Percentiles rank a stretch among this genome's conserved stretches.
Evolutionary conservation across 495 filamentous ascomycete species (phyloP).

Genomic region (Podospora conica): DNA sequence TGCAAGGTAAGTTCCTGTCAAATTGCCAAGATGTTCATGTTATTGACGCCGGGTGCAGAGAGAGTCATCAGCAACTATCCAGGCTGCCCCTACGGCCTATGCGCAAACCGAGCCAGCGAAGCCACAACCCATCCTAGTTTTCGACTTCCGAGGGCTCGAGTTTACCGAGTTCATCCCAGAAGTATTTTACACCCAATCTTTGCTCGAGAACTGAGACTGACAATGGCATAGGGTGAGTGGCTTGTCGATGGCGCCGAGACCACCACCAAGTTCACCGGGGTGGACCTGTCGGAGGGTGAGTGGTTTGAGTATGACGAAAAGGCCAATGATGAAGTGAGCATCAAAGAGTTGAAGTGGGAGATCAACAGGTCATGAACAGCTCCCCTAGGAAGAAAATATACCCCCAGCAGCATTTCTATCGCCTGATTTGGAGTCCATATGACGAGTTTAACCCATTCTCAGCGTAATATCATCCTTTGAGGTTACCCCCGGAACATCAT

Average conservation of each 20-base stretch:
- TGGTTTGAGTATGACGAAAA: constrained; percentile 59
- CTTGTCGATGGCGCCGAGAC: constrained; percentile 76
- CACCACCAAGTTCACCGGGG: constrained; percentile 64
- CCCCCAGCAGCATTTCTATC: no score
- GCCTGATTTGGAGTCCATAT: no score
- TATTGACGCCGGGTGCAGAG: constrained; percentile 29
- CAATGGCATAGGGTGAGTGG: constrained; percentile 66
- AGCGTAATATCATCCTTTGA: no score
- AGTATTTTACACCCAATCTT: constrained; percentile 37
- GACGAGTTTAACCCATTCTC: no score
- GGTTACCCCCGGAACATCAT: no score
- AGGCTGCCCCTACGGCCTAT: constrained; percentile 62
- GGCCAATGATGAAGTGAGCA: constrained; percentile 53
- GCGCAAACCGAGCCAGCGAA: constrained; percentile 61
- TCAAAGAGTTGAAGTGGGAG: constrained; percentile 88
- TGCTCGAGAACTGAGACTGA: neutral
- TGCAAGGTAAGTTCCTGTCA: constrained; percentile 58
- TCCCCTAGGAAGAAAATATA: neutral
- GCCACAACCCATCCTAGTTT: constrained; percentile 69
- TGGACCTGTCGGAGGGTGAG: constrained; percentile 81
- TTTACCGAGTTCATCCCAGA: constrained; percentile 86
- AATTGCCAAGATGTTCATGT: neutral
- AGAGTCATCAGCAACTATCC: constrained; percentile 61
- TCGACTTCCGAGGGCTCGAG: constrained; percentile 92
- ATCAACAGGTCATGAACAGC: constrained; percentile 56